Evolutionary conservation across 352 stramenopile species (phyloP).

Genomic region (Paralagenidium karlingii): DNA sequence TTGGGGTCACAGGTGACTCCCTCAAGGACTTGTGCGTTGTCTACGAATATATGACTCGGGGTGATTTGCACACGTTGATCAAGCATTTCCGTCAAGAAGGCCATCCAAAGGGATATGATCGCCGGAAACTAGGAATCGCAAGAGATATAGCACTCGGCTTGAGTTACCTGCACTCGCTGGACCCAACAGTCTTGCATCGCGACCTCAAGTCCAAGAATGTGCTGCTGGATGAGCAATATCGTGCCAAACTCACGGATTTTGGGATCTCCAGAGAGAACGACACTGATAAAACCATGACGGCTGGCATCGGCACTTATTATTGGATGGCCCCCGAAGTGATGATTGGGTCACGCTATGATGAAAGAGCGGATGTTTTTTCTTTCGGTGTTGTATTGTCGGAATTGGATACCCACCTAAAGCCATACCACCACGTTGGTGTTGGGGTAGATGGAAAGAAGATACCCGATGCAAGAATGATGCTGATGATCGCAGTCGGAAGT

Average conservation of each 20-base stretch:
- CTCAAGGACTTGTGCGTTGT: constrained; percentile 36
- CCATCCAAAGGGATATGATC: no score
- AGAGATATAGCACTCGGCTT: no score
- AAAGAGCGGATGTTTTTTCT: constrained; percentile 34
- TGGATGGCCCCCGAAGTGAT: constrained; percentile 61
- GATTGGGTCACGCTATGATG: constrained; percentile 26
- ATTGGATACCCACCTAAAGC: constrained; percentile 1
- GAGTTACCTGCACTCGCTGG: constrained; percentile 4
- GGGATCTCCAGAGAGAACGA: constrained; percentile 41
- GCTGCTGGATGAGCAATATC: background rate
- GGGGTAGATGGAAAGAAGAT: no score
- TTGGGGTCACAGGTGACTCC: constrained; percentile 37
- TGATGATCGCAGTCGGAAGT: no score
- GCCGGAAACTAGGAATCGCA: no score
- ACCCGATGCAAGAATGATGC: no score
- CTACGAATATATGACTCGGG: constrained; percentile 31
- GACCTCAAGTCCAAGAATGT: constrained; percentile 8
- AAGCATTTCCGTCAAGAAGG: no score
- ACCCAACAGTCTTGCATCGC: constrained; percentile 3
- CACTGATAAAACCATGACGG: constrained; percentile 46
- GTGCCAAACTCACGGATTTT: constrained; percentile 7
- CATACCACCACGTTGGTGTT: no score
- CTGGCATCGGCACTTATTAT: constrained; percentile 50
- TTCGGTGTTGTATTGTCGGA: constrained; percentile 42
- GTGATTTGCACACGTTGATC: constrained; percentile 22